Base-by-base conservation (phyloP, 2,329 filamentous ascomycete species). In the Fusarium zealandicum region DNA sequence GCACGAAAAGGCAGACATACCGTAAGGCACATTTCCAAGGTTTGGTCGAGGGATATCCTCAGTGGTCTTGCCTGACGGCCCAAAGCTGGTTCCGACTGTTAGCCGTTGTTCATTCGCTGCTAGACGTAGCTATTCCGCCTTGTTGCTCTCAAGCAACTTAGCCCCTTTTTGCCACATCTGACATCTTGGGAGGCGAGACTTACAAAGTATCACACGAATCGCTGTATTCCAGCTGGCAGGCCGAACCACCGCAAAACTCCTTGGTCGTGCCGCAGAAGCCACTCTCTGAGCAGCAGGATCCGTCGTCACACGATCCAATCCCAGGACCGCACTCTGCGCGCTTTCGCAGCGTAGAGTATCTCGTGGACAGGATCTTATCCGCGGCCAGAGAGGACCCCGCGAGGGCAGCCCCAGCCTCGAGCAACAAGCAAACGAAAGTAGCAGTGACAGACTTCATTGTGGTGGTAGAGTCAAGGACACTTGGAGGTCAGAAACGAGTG, bases 131-230 rank as follows among this genome's bases (percentile, higher is more conserved):
- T 30, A 25, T 45, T 37, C 30, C 14, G 18, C 8, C 14, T 27
- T 22, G 10, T 14, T 43, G 18, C 16, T 25, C 22, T 25, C 22
- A 8, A 25, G 22, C 22, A 9, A 9, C 22, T 25, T 25, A 13
- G 17, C 38, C 16, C n/a, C 20, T 5, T 31, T 25, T 25, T 27
- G 41, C 28, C 20, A 13, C n/a, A 33, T 25, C 17, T 12, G 36
- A 43, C 14, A 6, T 38, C 32, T 16, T 18, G 4, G 13, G n/a
- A 18, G 35, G 20, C n/a, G 18, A 51, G 17, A 68, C 75, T 72
- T 64, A 76, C 75, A 75, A 72, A 55, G 74, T 74, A 54, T 77
- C 73, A 70, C 75, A 77, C 32, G 70, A 65, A 48, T 75, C 71
- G 52, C 74, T 73, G 60, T 72, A 77, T 10, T 72, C 69, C 31